These are phyloP conservation scores for Cadophora sp. DNA, from an alignment of 2,329 filamentous ascomycete genomes.

Conservation along the genomic window DNA sequence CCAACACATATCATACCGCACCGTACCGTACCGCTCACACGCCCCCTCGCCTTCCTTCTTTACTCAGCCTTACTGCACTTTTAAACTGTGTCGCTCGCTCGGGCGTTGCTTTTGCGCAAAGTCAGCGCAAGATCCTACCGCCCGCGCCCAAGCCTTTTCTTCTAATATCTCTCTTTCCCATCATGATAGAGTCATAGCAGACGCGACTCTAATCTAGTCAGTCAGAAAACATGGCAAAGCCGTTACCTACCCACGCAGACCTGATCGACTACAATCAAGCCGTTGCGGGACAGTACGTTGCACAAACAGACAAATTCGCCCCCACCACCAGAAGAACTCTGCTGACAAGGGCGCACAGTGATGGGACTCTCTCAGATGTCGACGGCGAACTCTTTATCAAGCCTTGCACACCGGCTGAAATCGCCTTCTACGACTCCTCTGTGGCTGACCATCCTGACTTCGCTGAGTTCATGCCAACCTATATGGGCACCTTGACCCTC, in stretches of 20 bases:
- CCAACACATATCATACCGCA: slow-evolving; percentile 12
- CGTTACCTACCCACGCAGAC: slow-evolving; percentile 54
- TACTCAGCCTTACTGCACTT: slow-evolving; percentile 33
- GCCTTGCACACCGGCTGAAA: slow-evolving; percentile 85
- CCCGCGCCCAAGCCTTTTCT: slow-evolving; percentile 20
- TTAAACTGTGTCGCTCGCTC: slow-evolving; percentile 15
- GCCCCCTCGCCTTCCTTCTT: slow-evolving; percentile 15
- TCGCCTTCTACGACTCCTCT: slow-evolving; percentile 84
- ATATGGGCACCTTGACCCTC: slow-evolving; percentile 80
- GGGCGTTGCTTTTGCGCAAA: slow-evolving; percentile 26
- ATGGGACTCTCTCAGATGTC: slow-evolving; percentile 85
- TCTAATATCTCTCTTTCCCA: slow-evolving; percentile 35
- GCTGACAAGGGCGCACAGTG: slow-evolving; percentile 58
- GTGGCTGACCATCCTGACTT: slow-evolving; percentile 72
- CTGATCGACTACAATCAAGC: slow-evolving; percentile 75
- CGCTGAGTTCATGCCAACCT: slow-evolving; percentile 81
- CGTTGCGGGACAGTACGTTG: slow-evolving; percentile 83
- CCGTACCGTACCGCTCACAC: not conserved
- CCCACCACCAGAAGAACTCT: not conserved
- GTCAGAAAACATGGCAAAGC: slow-evolving; percentile 46
- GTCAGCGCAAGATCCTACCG: slow-evolving; percentile 22
- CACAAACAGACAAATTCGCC: slow-evolving; percentile 13
- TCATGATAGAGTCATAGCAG: slow-evolving; percentile 44
- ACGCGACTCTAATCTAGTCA: slow-evolving; percentile 37
- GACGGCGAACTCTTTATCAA: slow-evolving; percentile 91